Base-by-base conservation (phyloP, 2,329 filamentous ascomycete species). In the Colletotrichum sp. region DNA sequence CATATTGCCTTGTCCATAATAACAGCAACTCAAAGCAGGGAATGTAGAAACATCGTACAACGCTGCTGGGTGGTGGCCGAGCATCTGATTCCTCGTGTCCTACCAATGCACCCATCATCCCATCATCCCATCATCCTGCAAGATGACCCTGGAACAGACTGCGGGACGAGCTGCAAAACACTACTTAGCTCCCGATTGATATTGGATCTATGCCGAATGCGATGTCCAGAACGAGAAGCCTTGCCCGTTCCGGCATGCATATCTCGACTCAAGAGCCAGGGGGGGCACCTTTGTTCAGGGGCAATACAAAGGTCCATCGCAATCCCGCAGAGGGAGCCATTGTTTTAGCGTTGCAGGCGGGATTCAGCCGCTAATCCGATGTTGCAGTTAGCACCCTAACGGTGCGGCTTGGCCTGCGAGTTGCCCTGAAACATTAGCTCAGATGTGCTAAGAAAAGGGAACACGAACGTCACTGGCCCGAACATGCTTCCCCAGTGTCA, bases 391-490 rank as follows among this genome's bases (percentile, higher is more conserved):
- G 64, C 59, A 26, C 26, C 16, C 36, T 18, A 52, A 69, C 73
- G 21, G 70, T 15, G 59, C 12, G 44, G 16, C 57, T 65, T 69
- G 70, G 64, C 44, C 9, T 18, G 28, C 28, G 24, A 64, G 24
- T 32, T 69, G 39, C 39, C 63, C 64, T 76, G 73, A 76, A 76
- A 73, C 73, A 73, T n/a, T 63, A 49, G 62, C 6, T 21, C 10
- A 16, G 63, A 24, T 34, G 34, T 6, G 18, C 39, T 64, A 10
- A 49, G 5, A 59, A 16, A 8, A 3, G 7, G 10, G 24, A 26
- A 68, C n/a, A 57, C 26, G 55, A 69, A 62, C 39, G 24, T 63
- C n/a, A 60, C 36, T 39, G 62, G 30, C 30, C 18, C 18, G 6
- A 21, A 24, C 5, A 36, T 21, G 21, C 28, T 28, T n/a, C 30